These are phyloP conservation scores for Fusarium buxicola DNA, from an alignment of 2,329 filamentous ascomycete genomes.

Conservation along the genomic window DNA sequence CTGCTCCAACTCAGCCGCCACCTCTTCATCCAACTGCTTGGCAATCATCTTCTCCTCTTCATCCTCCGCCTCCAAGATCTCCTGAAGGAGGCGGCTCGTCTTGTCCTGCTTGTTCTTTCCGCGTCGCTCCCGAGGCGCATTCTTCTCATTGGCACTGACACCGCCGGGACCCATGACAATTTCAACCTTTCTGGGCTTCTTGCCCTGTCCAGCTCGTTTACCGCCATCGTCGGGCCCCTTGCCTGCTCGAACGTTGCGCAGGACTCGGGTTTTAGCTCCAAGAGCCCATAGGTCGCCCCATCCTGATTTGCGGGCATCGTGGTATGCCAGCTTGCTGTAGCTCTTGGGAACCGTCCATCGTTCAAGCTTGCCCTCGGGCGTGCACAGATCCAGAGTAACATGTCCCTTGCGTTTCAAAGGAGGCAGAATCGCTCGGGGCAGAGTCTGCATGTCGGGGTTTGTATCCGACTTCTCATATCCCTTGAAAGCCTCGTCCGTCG, in stretches of 20 bases:
- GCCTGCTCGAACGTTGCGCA: slow-evolving; percentile 71
- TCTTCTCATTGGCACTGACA: slow-evolving; percentile 54
- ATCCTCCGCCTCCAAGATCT: slow-evolving; percentile 53
- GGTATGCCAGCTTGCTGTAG: slow-evolving; percentile 84
- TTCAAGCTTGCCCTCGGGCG: slow-evolving; percentile 84
- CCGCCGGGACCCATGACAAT: slow-evolving; percentile 51
- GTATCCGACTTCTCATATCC: slow-evolving; percentile 71
- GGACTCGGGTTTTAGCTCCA: slow-evolving; percentile 86
- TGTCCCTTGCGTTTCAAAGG: slow-evolving; percentile 91
- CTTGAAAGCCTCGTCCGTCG: slow-evolving; percentile 74
- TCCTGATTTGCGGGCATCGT: slow-evolving; percentile 86
- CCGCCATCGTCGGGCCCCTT: slow-evolving; percentile 59
- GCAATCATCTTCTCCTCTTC: slow-evolving; percentile 48
- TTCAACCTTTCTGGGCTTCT: slow-evolving; percentile 55
- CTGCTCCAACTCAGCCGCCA: slow-evolving; percentile 44
- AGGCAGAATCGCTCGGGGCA: slow-evolving; percentile 82
- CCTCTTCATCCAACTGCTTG: slow-evolving; percentile 49
- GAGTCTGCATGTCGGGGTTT: slow-evolving; percentile 68
- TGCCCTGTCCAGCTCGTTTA: slow-evolving; percentile 56
- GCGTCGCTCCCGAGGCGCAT: slow-evolving; percentile 51
- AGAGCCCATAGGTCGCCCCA: slow-evolving; percentile 98
- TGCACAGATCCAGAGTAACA: slow-evolving; percentile 91
- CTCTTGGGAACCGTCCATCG: slow-evolving; percentile 92
- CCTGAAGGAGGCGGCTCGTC: slow-evolving; percentile 54
- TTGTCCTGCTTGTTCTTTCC: slow-evolving; percentile 56